A percentile compares a stretch with the other conserved stretches of the same genome.
These are phyloP conservation scores for Lonicera japonica DNA, from an alignment of 129 eudicot species.

Conservation along the genomic window DNA sequence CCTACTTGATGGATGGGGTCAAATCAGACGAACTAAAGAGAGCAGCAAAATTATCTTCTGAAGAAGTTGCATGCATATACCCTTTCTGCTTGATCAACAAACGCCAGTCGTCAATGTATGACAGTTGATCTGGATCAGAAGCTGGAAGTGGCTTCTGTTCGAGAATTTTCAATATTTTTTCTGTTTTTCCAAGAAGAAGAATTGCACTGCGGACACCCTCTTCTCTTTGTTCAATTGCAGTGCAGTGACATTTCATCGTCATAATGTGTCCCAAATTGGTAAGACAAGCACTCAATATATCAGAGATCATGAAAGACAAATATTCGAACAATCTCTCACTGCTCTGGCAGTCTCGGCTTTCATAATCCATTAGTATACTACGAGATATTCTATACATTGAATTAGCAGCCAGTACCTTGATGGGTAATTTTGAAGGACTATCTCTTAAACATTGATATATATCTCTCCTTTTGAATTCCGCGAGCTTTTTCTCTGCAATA, in stretches of 20 bases:
- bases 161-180: conserved; percentile 3
- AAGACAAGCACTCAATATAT: conserved; percentile 27
- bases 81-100: too few relatives aligned
- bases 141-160: background rate
- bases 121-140: background rate
- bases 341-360: background rate
- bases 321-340: conserved; percentile 14
- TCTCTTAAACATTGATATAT: background rate
- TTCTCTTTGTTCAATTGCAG: conserved; percentile 12
- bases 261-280: conserved; percentile 33
- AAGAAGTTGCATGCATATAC: too few relatives aligned
- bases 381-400: conserved; percentile 34
- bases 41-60: too few relatives aligned
- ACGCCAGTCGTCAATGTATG: background rate
- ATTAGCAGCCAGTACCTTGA: conserved; percentile 25
- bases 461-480: background rate
- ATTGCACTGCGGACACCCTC: background rate
- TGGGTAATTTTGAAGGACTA: conserved; percentile 17
- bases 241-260: conserved; percentile 23
- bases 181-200: conserved; percentile 7
- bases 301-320: conserved; percentile 22
- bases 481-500: conserved; percentile 11
- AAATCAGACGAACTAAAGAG: too few relatives aligned
- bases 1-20: too few relatives aligned
- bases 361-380: conserved; percentile 15